Percentiles rank a stretch among this genome's conserved stretches.
Evolutionary conservation across 805 yeast species (phyloP).

Genomic region (Metschnikowia hibisci): DNA sequence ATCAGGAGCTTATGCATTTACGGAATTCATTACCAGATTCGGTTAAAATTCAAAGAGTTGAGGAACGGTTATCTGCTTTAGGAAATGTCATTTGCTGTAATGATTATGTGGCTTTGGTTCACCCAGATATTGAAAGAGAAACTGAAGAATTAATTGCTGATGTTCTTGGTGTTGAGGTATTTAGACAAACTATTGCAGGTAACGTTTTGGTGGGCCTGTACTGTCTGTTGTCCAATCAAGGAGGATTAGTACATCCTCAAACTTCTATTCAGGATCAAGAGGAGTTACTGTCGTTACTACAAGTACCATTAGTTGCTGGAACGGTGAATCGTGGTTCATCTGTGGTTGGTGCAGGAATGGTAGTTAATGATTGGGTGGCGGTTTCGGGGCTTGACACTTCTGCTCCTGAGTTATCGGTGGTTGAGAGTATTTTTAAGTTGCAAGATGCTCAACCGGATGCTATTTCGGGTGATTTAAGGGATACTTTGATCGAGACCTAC

Average conservation of each 20-base stretch:
- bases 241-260: slow-evolving; percentile 97
- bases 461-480: slow-evolving; percentile 80
- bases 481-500: slow-evolving; percentile 88
- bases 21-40: slow-evolving; percentile 94
- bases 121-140: slow-evolving; percentile 98
- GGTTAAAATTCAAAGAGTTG: slow-evolving; percentile 95
- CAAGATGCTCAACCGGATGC: slow-evolving; percentile 90
- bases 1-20: slow-evolving; percentile 95
- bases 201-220: slow-evolving; percentile 96
- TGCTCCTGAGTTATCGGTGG: slow-evolving; percentile 95
- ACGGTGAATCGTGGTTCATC: slow-evolving; percentile 96
- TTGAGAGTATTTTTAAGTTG: slow-evolving; percentile 91
- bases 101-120: slow-evolving; percentile 97
- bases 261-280: slow-evolving; percentile 97
- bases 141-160: slow-evolving; percentile 98
- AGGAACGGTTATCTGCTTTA: slow-evolving; percentile 92
- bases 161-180: slow-evolving; percentile 96
- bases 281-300: slow-evolving; percentile 90
- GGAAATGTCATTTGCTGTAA: slow-evolving; percentile 98
- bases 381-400: slow-evolving; percentile 97
- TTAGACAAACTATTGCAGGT: slow-evolving; percentile 98
- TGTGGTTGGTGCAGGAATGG: slow-evolving; percentile 98
- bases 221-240: slow-evolving; percentile 92
- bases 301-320: slow-evolving; percentile 98
- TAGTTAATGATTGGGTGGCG: slow-evolving; percentile 96